Evolutionary conservation across 371 early-diverging fungal genomes (phyloP).

Genomic region (Chytridium lagenaria): DNA sequence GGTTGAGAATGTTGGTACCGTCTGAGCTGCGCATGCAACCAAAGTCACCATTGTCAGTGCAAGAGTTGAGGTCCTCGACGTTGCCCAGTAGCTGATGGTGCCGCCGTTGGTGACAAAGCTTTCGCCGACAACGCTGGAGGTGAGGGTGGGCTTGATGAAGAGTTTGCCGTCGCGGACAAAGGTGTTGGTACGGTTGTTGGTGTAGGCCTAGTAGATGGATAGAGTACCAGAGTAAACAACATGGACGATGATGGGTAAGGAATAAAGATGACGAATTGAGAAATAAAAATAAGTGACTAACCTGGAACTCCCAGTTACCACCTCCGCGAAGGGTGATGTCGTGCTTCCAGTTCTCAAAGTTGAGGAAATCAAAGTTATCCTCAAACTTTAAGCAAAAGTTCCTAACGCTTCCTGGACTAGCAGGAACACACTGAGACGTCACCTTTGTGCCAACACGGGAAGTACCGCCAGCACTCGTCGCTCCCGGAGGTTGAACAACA

Average conservation of each 20-base stretch:
- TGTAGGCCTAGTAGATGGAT: conserved; percentile 17
- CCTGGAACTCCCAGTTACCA: conserved; percentile 42
- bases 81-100: conserved; percentile 2
- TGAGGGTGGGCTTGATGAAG: conserved; percentile 71
- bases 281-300: not conserved
- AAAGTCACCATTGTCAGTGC: conserved; percentile 53
- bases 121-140: conserved; percentile 44
- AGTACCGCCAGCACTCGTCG: not conserved
- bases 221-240: not conserved
- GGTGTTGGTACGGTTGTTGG: conserved; percentile 55
- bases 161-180: conserved; percentile 71
- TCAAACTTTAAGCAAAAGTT: conserved; percentile 61
- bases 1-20: conserved; percentile 65
- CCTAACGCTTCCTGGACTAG: not conserved
- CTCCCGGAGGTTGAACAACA: not conserved
- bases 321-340: conserved; percentile 41
- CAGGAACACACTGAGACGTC: conserved; percentile 9
- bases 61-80: conserved; percentile 19
- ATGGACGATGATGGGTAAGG: not conserved
- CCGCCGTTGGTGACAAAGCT: conserved; percentile 44
- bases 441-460: conserved; percentile 7
- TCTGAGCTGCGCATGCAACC: conserved; percentile 65
- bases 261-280: not conserved
- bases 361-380: conserved; percentile 68
- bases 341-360: conserved; percentile 51